These are phyloP conservation scores for Coemansia sp. DNA, from an alignment of 192 early-diverging fungal genomes.

Conservation along the genomic window DNA sequence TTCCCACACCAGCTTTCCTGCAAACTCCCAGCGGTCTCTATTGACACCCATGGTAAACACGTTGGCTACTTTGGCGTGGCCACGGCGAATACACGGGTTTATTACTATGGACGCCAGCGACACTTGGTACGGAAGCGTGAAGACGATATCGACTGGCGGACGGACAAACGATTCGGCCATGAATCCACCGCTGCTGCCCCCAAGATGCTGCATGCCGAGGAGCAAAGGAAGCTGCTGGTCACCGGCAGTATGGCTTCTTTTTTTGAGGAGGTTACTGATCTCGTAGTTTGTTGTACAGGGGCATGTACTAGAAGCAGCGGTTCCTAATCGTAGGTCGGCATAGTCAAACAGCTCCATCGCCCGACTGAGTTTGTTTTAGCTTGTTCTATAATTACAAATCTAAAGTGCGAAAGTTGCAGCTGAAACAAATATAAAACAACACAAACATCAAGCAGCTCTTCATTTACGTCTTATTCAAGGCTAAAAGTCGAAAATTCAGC, in stretches of 20 bases:
- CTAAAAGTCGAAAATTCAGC: too few species aligned
- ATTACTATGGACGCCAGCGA: constrained; percentile 21
- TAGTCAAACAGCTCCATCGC: constrained; percentile 32
- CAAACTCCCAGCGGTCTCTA: constrained; percentile 9
- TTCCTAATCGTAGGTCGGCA: constrained; percentile 24
- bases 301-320: not conserved
- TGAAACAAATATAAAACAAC: too few species aligned
- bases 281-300: constrained; percentile 27
- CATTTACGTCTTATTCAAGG: too few species aligned
- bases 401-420: too few species aligned
- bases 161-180: constrained; percentile 31
- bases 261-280: constrained; percentile 6
- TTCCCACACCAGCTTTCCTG: constrained; percentile 1
- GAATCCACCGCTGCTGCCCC: constrained; percentile 3
- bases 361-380: too few species aligned
- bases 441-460: too few species aligned
- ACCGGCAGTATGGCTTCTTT: not conserved
- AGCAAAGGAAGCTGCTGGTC: not conserved
- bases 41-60: constrained; percentile 8
- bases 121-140: constrained; percentile 9
- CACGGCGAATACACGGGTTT: constrained; percentile 20
- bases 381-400: not conserved
- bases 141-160: constrained; percentile 20
- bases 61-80: not conserved
- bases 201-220: not conserved